These are phyloP conservation scores for Mrakia gelida DNA, from an alignment of 768 basidiomycete genomes.

Conservation along the genomic window DNA sequence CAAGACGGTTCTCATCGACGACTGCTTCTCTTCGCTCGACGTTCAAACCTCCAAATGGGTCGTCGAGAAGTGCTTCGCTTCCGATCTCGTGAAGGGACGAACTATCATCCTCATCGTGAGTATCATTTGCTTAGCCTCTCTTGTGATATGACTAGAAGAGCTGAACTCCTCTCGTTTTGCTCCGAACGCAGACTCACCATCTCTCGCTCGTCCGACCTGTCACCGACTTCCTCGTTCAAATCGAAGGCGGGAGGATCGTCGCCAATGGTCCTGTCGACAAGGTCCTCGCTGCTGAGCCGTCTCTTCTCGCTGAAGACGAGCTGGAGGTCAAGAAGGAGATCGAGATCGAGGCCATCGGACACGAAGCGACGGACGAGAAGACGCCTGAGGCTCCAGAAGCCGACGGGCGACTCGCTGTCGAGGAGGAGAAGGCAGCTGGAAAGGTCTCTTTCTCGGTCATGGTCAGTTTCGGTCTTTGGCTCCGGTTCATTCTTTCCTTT, in stretches of 20 bases:
- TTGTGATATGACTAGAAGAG: too few species aligned
- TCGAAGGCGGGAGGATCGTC: constrained; percentile 40
- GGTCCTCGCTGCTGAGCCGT: constrained; percentile 33
- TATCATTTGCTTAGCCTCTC: constrained; percentile 5
- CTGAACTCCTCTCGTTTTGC: not conserved
- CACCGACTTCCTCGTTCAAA: constrained; percentile 42
- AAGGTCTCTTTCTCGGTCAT: not conserved
- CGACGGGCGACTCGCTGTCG: constrained; percentile 41
- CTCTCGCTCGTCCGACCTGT: constrained; percentile 42
- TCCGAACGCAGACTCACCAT: constrained; percentile 42
- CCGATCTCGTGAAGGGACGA: constrained; percentile 51
- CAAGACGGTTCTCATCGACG: constrained; percentile 15
- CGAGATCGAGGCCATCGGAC: constrained; percentile 27
- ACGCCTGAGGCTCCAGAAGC: constrained; percentile 31
- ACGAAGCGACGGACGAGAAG: constrained; percentile 11
- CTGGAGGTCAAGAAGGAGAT: constrained; percentile 26
- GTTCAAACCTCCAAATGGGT: constrained; percentile 54
- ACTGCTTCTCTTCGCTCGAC: constrained; percentile 47
- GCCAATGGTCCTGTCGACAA: constrained; percentile 39
- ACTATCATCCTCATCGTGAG: constrained; percentile 56
- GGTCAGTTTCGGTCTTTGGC: constrained; percentile 31
- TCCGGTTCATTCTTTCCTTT: constrained; percentile 31
- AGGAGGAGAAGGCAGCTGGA: constrained; percentile 41
- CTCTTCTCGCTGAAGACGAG: constrained; percentile 36
- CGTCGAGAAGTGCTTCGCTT: constrained; percentile 51